These are phyloP conservation scores for Aspergillus olivimuriae DNA, from an alignment of 495 filamentous ascomycete genomes.

Conservation along the genomic window DNA sequence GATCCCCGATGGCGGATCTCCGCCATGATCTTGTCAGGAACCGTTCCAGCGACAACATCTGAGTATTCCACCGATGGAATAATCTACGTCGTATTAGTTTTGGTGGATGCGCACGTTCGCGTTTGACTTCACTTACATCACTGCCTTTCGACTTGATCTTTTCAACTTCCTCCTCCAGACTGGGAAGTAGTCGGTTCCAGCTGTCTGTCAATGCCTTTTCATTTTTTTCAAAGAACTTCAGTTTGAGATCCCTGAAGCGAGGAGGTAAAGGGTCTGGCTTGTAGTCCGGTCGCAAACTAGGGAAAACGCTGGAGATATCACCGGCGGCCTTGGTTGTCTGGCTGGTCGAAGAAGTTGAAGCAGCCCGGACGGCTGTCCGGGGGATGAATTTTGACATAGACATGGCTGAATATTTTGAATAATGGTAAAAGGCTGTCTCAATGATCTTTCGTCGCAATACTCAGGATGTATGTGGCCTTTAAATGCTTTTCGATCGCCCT, in stretches of 20 bases:
- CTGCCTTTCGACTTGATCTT: conserved; percentile 44
- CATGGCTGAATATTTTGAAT: conserved; percentile 12
- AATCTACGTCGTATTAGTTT: conserved; percentile 27
- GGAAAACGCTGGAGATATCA: conserved; percentile 80
- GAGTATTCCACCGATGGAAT: conserved; percentile 56
- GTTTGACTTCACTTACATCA: conserved; percentile 30
- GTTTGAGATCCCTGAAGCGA: conserved; percentile 74
- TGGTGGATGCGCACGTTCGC: too few relatives aligned
- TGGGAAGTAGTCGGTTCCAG: conserved; percentile 65
- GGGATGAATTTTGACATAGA: conserved; percentile 28
- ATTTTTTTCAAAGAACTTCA: conserved; percentile 52
- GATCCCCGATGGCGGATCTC: conserved; percentile 58
- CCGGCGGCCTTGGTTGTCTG: conserved; percentile 48
- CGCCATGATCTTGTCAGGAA: conserved; percentile 35
- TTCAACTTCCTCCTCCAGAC: conserved; percentile 43
- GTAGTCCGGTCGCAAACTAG: conserved; percentile 63
- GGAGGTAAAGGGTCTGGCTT: conserved; percentile 57
- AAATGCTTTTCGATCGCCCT: conserved; percentile 2
- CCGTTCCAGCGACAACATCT: conserved; percentile 41
- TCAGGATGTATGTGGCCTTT: background rate
- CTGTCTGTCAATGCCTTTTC: conserved; percentile 55
- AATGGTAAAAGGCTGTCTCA: background rate
- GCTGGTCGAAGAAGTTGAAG: conserved; percentile 26
- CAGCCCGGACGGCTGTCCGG: conserved; percentile 27
- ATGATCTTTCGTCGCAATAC: background rate